phyloP scores from a whole-genome alignment of 1,139 yeast genomes.

The Lipomyces yarrowii region DNA sequence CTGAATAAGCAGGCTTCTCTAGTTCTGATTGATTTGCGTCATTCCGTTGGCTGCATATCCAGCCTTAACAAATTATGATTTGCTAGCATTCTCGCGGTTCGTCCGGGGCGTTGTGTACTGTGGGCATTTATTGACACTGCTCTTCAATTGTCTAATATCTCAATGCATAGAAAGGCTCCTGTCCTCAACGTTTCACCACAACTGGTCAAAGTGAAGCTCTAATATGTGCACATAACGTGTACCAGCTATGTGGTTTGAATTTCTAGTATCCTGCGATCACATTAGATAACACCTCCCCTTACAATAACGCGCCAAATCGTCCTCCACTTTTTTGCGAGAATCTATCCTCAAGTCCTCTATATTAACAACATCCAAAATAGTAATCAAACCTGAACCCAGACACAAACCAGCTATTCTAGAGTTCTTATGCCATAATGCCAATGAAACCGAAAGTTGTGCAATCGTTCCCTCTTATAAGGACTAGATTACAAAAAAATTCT shows the following conservation, averaged over 20 bases:
- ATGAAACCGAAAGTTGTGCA: background rate
- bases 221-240: too few species aligned
- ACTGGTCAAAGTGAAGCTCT: too few species aligned
- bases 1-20: background rate
- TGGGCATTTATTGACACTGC: background rate
- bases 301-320: background rate
- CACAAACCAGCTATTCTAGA: background rate
- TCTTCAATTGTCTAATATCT: background rate
- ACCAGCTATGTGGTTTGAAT: too few species aligned
- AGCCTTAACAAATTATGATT: background rate
- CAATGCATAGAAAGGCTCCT: background rate
- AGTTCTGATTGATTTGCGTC: background rate
- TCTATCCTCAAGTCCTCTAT: background rate
- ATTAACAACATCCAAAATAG: background rate
- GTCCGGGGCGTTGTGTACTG: background rate
- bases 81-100: background rate
- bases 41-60: background rate
- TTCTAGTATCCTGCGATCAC: background rate
- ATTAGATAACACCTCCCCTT: background rate
- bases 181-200: too few species aligned
- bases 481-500: background rate
- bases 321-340: background rate
- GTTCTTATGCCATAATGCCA: background rate
- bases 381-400: background rate
- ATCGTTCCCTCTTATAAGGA: background rate